Evolutionary conservation across 805 yeast genomes (phyloP).

Genomic region (Cyberlindnera saturnus): DNA sequence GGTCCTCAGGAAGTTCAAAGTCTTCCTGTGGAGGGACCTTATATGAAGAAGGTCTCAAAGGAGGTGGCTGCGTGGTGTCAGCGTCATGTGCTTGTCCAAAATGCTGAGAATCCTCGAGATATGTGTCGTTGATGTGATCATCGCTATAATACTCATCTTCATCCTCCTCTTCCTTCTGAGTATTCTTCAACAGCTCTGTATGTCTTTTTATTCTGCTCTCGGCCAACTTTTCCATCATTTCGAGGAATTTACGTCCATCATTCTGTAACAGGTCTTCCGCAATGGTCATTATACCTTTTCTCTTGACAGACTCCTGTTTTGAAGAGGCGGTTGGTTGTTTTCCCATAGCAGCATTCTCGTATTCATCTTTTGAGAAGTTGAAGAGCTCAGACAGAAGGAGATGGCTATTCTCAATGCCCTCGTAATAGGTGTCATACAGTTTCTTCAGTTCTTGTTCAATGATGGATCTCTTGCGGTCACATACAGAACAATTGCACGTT

Average conservation of each 20-base stretch:
- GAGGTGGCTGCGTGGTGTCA: background rate
- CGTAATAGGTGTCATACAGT: slow-evolving; percentile 64
- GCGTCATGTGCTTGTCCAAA: slow-evolving; percentile 1
- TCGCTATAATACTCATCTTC: slow-evolving; percentile 23
- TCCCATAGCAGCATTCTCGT: background rate
- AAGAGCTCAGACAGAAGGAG: slow-evolving; percentile 9
- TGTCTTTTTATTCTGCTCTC: slow-evolving; percentile 37
- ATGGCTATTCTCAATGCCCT: slow-evolving; percentile 21
- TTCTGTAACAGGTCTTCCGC: slow-evolving; percentile 77
- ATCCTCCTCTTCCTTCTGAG: slow-evolving; percentile 24
- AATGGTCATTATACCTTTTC: slow-evolving; percentile 46
- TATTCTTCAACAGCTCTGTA: slow-evolving; percentile 11
- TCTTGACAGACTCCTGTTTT: slow-evolving; percentile 9
- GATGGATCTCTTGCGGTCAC: slow-evolving; percentile 68
- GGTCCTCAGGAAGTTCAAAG: slow-evolving; percentile 9
- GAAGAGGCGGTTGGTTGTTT: background rate
- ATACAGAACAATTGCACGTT: slow-evolving; percentile 65
- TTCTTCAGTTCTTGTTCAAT: slow-evolving; percentile 73
- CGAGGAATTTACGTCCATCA: slow-evolving; percentile 72
- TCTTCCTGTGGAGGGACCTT: slow-evolving; percentile 8
- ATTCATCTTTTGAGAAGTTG: slow-evolving; percentile 7
- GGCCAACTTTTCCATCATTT: slow-evolving; percentile 74
- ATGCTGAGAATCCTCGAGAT: slow-evolving; percentile 6
- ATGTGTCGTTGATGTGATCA: slow-evolving; percentile 19
- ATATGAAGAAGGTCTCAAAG: slow-evolving; percentile 1